These are phyloP conservation scores for Pyrenochaeta sp. DNA, from an alignment of 2,329 filamentous ascomycete species.

Conservation along the genomic window DNA sequence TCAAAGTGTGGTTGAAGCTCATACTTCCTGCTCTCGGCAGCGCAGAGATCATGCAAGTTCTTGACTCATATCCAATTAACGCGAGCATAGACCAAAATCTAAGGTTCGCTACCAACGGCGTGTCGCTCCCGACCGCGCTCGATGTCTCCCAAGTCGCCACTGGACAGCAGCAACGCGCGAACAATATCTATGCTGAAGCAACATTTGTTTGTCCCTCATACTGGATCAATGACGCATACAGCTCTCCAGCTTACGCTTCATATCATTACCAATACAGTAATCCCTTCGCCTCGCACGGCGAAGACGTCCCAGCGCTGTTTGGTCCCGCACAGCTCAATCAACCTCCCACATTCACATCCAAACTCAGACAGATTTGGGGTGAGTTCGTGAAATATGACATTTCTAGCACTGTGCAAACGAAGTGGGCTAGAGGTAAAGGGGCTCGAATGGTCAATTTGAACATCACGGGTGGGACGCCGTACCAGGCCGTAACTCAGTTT, in stretches of 20 bases:
- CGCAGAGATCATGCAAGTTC: slow-evolving; percentile 49
- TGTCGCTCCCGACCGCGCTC: slow-evolving; percentile 56
- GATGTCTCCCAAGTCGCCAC: slow-evolving; percentile 59
- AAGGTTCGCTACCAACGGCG: slow-evolving; percentile 47
- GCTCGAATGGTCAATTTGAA: slow-evolving; percentile 20
- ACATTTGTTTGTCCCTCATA: slow-evolving; percentile 66
- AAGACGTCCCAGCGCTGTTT: slow-evolving; percentile 26
- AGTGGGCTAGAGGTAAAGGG: neutral
- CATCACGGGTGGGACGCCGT: slow-evolving; percentile 23
- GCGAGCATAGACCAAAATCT: slow-evolving; percentile 27
- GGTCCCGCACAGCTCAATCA: slow-evolving; percentile 22
- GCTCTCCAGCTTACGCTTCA: no score
- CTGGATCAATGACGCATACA: slow-evolving; percentile 58
- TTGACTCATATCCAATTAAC: slow-evolving; percentile 47
- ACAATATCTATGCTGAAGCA: slow-evolving; percentile 63
- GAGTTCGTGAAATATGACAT: slow-evolving; percentile 10
- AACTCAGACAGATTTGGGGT: slow-evolving; percentile 16
- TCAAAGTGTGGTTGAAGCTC: slow-evolving; percentile 52
- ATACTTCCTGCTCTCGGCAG: slow-evolving; percentile 50
- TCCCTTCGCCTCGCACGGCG: slow-evolving; percentile 25
- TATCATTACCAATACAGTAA: slow-evolving; percentile 26
- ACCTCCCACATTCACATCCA: slow-evolving; percentile 11
- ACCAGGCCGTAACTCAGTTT: slow-evolving; percentile 5
- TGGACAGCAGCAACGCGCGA: slow-evolving; percentile 64
- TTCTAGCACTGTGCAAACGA: neutral